Evolutionary conservation across 306 rosid genomes (phyloP).

Genomic region (Amphicarpaea edgeworthii): DNA sequence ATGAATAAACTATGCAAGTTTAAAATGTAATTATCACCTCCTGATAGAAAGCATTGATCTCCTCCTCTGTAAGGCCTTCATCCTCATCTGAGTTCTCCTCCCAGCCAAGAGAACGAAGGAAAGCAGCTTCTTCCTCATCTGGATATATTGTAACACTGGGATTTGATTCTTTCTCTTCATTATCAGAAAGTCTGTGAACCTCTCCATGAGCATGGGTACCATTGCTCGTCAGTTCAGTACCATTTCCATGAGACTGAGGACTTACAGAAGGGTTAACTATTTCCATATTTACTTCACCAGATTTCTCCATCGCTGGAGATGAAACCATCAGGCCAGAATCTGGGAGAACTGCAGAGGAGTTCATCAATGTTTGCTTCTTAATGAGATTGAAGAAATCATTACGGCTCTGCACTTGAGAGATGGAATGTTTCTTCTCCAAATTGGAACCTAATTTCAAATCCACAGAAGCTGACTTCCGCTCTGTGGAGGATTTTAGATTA

Average conservation of each 20-base stretch:
- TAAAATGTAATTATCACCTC: conserved; percentile 58
- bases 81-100: conserved; percentile 90
- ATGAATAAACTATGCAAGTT: conserved; percentile 12
- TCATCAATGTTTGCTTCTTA: conserved; percentile 74
- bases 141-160: conserved; percentile 62
- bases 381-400: conserved; percentile 90
- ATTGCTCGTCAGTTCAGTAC: conserved; percentile 62
- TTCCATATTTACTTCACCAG: conserved; percentile 65
- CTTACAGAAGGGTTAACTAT: conserved; percentile 55
- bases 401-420: conserved; percentile 90
- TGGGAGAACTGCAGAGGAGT: conserved; percentile 59
- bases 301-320: conserved; percentile 69
- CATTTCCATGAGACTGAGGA: conserved; percentile 63
- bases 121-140: conserved; percentile 94
- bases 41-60: conserved; percentile 79
- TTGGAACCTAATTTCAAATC: conserved; percentile 78
- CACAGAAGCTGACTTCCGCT: conserved; percentile 67
- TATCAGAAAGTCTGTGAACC: conserved; percentile 52
- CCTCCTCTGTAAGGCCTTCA: conserved; percentile 95
- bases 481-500: conserved; percentile 58
- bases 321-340: conserved; percentile 60
- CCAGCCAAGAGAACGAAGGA: conserved; percentile 99
- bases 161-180: conserved; percentile 53
- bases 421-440: conserved; percentile 82
- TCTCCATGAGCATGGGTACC: conserved; percentile 62